A percentile compares a stretch with the other conserved stretches of the same genome.
Conservation (phyloP, 2,329 filamentous ascomycete genomes). For the Pestalotiopsis sp. region DNA sequence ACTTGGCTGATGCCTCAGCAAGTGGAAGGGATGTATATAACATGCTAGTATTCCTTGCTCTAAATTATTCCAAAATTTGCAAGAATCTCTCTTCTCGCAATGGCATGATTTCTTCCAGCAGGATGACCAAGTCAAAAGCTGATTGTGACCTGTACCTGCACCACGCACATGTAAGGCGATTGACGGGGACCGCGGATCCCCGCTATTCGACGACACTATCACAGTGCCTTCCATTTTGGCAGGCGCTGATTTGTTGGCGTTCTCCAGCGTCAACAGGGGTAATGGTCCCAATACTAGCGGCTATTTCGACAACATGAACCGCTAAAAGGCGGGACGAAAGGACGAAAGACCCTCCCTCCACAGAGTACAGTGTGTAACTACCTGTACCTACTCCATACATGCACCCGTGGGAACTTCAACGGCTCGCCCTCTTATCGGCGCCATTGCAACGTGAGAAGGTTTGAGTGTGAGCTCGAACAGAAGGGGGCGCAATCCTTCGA, state of each 20-base stretch:
- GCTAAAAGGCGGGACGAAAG: background rate
- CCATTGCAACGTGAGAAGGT: background rate
- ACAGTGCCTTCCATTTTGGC: background rate
- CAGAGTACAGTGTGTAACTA: background rate
- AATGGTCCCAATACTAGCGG: background rate
- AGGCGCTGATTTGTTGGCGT: conserved; percentile 8
- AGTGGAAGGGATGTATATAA: too few species aligned
- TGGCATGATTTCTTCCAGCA: too few species aligned
- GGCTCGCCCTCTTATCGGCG: background rate
- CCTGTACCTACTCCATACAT: too few species aligned
- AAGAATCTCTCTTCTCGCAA: too few species aligned
- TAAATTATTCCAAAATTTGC: too few species aligned
- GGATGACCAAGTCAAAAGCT: too few species aligned
- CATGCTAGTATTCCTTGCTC: too few species aligned
- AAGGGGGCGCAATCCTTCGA: background rate
- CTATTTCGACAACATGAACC: background rate
- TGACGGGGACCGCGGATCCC: background rate
- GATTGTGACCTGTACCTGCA: background rate
- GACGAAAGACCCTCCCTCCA: background rate
- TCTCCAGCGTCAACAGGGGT: background rate
- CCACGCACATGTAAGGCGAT: background rate
- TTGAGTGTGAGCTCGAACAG: background rate
- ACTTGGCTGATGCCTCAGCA: too few species aligned
- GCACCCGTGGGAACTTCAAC: background rate
- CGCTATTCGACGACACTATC: background rate